Conservation (phyloP, 441 rosid genomes). For the Adansonia grandidieri region DNA sequence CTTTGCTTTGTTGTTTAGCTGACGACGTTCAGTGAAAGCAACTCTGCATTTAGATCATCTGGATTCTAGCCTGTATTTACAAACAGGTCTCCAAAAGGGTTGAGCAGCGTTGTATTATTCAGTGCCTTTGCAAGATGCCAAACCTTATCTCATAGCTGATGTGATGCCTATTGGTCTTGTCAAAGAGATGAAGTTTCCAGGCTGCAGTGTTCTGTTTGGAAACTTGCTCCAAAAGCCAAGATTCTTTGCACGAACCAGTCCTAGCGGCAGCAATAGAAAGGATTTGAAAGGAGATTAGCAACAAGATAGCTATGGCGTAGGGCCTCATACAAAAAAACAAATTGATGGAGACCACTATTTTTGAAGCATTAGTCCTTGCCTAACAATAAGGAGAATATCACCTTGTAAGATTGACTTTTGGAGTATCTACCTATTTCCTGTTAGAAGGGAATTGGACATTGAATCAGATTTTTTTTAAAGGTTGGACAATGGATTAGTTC, state of each 20-base stretch:
- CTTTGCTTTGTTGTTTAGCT: not conserved
- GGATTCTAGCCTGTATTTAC: not conserved
- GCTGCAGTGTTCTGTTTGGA: not conserved
- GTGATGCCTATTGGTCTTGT: not conserved
- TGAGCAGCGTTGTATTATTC: not conserved
- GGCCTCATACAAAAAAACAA: not conserved
- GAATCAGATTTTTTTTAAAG: not conserved
- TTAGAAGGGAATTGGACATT: not conserved
- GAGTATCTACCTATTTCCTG: not conserved
- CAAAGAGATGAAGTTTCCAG: constrained; percentile 2
- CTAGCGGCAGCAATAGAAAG: not conserved
- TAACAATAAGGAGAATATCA: not conserved
- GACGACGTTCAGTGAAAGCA: not conserved
- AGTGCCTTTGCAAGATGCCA: not conserved
- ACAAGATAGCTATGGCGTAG: not conserved
- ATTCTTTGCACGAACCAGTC: not conserved
- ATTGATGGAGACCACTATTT: not conserved
- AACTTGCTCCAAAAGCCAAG: constrained; percentile 7
- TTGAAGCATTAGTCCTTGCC: not conserved
- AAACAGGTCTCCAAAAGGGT: not conserved
- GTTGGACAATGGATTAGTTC: too few species aligned
- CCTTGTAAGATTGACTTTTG: not conserved
- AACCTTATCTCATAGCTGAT: not conserved
- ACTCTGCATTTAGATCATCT: not conserved
- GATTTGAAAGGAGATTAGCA: not conserved